phyloP scores from a whole-genome alignment of 2,329 filamentous ascomycete species.

The Beauveria sp. region DNA sequence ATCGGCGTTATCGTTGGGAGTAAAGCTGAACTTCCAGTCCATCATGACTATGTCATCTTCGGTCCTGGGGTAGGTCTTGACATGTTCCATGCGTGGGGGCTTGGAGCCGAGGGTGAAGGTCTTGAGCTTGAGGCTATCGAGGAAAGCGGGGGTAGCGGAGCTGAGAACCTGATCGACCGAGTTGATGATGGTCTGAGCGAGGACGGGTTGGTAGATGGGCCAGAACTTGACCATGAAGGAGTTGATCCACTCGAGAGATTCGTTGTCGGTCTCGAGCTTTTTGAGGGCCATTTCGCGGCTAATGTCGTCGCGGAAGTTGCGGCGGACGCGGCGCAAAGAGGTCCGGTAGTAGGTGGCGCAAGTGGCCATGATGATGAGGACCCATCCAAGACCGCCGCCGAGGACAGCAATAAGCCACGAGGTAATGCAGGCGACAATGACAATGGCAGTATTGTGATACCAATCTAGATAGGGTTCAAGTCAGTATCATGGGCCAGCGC shows the following conservation, averaged over 20 bases:
- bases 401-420: slow-evolving; percentile 88
- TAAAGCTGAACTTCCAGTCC: slow-evolving; percentile 99
- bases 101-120: slow-evolving; percentile 92
- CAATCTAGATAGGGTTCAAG: slow-evolving; percentile 54
- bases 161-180: slow-evolving; percentile 95
- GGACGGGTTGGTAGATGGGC: slow-evolving; percentile 94
- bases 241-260: slow-evolving; percentile 98
- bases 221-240: slow-evolving; percentile 98
- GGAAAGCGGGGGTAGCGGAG: slow-evolving; percentile 80
- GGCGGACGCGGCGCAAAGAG: slow-evolving; percentile 82
- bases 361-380: slow-evolving; percentile 84
- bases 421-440: slow-evolving; percentile 81
- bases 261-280: slow-evolving; percentile 79
- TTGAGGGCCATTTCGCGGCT: slow-evolving; percentile 81
- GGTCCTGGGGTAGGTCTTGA: slow-evolving; percentile 94
- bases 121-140: slow-evolving; percentile 89
- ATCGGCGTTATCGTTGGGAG: slow-evolving; percentile 85
- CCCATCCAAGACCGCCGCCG: slow-evolving; percentile 86
- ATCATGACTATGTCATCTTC: slow-evolving; percentile 95
- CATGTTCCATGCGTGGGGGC: slow-evolving; percentile 90
- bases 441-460: slow-evolving; percentile 96
- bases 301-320: slow-evolving; percentile 94
- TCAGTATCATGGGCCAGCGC: background rate
- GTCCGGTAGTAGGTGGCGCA: slow-evolving; percentile 97
- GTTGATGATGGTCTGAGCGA: slow-evolving; percentile 85